Conservation (phyloP, 768 basidiomycete species). For the Amanita brunnescens region DNA sequence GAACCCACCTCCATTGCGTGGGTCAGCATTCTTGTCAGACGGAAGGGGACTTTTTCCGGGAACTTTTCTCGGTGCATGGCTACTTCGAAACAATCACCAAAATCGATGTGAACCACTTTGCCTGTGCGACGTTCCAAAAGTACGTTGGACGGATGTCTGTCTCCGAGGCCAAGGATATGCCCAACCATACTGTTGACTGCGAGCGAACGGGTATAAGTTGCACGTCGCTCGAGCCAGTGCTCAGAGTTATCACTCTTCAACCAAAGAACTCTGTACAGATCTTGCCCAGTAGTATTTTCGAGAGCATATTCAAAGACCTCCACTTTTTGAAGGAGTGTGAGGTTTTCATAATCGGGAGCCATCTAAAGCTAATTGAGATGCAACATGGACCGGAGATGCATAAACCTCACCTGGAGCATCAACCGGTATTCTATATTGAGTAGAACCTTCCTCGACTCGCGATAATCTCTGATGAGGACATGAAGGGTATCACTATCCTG, state of each 20-base stretch:
- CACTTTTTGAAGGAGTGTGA: slow-evolving; percentile 92
- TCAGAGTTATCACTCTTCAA: slow-evolving; percentile 92
- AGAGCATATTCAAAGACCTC: slow-evolving; percentile 99
- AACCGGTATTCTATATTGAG: slow-evolving; percentile 98
- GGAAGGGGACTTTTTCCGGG: slow-evolving; percentile 97
- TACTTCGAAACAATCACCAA: slow-evolving; percentile 97
- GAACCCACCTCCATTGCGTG: slow-evolving; percentile 94
- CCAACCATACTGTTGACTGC: slow-evolving; percentile 99
- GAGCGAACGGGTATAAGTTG: slow-evolving; percentile 91
- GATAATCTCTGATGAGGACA: slow-evolving; percentile 91
- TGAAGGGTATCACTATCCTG: slow-evolving; percentile 93
- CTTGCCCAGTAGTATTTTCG: slow-evolving; percentile 97
- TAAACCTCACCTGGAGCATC: slow-evolving; percentile 79
- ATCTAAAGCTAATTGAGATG: slow-evolving; percentile 46
- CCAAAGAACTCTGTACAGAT: slow-evolving; percentile 95
- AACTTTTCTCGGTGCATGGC: slow-evolving; percentile 98
- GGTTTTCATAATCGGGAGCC: slow-evolving; percentile 97
- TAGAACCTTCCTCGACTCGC: slow-evolving; percentile 92
- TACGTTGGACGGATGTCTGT: slow-evolving; percentile 89
- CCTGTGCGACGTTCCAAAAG: slow-evolving; percentile 76
- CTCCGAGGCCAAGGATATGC: slow-evolving; percentile 92
- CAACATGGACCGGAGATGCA: not conserved
- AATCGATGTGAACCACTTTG: slow-evolving; percentile 96
- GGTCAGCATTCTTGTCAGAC: slow-evolving; percentile 95
- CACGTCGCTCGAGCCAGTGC: slow-evolving; percentile 94